Base-by-base conservation (phyloP, 495 filamentous ascomycete species). In the Apodospora peruviana region DNA sequence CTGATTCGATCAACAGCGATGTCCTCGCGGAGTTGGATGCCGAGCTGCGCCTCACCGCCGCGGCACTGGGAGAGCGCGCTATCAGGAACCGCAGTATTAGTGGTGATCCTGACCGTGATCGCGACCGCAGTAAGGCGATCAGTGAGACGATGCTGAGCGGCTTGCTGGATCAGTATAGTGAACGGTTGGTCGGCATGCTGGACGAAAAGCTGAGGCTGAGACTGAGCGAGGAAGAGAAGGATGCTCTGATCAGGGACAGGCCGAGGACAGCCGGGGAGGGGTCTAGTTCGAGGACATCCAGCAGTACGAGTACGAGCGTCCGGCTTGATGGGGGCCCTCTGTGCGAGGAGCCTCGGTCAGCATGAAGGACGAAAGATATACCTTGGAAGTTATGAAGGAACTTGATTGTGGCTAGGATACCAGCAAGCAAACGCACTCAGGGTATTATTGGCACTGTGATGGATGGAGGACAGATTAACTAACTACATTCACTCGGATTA, bases 21-120 rank as follows among this genome's bases (percentile, higher is more conserved):
- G 65, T 80, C 2, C 67, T 86, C 17, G 79, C 81, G 34, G 87
- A 94, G 58, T 72, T 95, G 5, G 87, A 93, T 50, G 78, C 83
- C 32, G 91, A 95, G 63, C 68, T 98, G 40, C 76, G 81, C 2
- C 75, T 90, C 20, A 94, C 90, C 0, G 77, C 82, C 1, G 75
- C 84, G 5, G 84, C 82, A 5, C 64, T 96, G 5, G 79, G 79
- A 19, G 80, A 86, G 53, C 71, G 74, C 45, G 76, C 73, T 22
- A 69, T 75, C 37, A 64, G 73, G 50, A 77, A 63, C 50, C 47
- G 60, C 22, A 64, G 55, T 16, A 48, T 7, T 32, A 7, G 27
- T 14, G 27, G 27, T 32, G 14, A 32, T 14, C 7, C 27, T 32
- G n/a, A 8, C 18, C 10, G 34, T 17, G 36, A 32, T 14, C 17